These are phyloP conservation scores for Exophiala phaeomuriformis DNA, from an alignment of 2,329 filamentous ascomycete genomes.

Conservation along the genomic window DNA sequence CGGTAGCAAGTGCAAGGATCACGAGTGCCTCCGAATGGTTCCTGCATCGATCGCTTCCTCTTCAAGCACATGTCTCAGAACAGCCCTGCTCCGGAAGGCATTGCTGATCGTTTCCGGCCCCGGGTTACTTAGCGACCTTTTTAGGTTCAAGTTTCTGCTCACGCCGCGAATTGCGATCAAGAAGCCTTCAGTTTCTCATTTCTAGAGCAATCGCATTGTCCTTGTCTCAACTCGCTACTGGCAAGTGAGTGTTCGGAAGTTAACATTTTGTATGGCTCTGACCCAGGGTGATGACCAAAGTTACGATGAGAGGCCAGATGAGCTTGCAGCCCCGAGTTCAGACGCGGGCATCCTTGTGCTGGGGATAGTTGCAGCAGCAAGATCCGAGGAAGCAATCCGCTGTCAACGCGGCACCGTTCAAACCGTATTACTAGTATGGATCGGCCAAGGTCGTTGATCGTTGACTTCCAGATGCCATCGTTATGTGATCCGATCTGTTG, in stretches of 20 bases:
- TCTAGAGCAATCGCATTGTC: conserved; percentile 6
- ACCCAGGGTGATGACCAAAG: too few species aligned
- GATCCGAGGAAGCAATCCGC: too few species aligned
- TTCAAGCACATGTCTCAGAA: conserved; percentile 19
- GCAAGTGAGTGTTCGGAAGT: conserved; percentile 6
- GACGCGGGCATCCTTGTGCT: not conserved
- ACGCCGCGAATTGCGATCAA: not conserved
- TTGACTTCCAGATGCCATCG: too few species aligned
- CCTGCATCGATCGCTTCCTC: conserved; percentile 19
- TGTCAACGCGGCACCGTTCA: too few species aligned
- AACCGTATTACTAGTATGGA: too few species aligned
- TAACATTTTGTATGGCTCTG: not conserved
- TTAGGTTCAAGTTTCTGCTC: not conserved
- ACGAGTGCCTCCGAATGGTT: conserved; percentile 2
- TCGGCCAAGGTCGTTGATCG: too few species aligned
- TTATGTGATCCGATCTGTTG: too few species aligned
- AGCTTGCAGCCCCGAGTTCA: not conserved
- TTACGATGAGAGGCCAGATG: not conserved
- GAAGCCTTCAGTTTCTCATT: not conserved
- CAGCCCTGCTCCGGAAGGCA: conserved; percentile 14
- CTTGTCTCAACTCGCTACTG: conserved; percentile 19
- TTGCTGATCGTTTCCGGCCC: conserved; percentile 12
- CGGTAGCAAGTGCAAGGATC: conserved; percentile 8
- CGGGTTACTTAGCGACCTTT: not conserved
- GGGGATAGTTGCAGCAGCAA: too few species aligned